Conservation (phyloP, 2,329 filamentous ascomycete genomes). For the Sporothrix pseudoabietina region DNA sequence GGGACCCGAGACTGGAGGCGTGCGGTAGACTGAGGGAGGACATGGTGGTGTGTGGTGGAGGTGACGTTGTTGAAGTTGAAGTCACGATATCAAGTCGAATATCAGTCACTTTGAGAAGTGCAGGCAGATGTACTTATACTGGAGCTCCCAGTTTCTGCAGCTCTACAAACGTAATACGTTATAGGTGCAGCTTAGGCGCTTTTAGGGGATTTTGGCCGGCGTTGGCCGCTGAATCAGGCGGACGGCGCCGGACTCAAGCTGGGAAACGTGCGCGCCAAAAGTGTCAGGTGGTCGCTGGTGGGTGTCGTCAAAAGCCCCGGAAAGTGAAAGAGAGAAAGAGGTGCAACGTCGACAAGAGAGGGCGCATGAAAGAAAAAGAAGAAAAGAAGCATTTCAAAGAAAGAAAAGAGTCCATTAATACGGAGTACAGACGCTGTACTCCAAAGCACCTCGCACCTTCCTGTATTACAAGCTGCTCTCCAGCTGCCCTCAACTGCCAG, state of each 20-base stretch:
- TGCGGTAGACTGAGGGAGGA: slow-evolving; percentile 54
- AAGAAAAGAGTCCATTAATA: neutral
- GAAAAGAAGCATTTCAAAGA: neutral
- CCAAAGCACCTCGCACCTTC: neutral
- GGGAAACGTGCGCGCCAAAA: neutral
- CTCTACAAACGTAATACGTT: too few relatives aligned
- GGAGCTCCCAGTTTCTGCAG: neutral
- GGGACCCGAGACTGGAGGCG: slow-evolving; percentile 57
- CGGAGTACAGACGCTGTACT: neutral
- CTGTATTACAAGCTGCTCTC: neutral
- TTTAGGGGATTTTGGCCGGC: slow-evolving; percentile 17
- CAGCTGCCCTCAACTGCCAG: neutral
- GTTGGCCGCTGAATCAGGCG: slow-evolving; percentile 30
- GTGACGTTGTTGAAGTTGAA: neutral
- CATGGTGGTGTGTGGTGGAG: slow-evolving; percentile 13
- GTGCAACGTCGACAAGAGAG: neutral
- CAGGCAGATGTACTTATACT: slow-evolving; percentile 3
- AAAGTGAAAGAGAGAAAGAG: neutral
- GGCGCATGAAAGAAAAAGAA: neutral
- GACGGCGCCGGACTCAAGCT: slow-evolving; percentile 25
- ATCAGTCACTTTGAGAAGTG: too few relatives aligned
- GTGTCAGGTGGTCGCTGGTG: neutral
- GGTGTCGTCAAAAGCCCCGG: neutral
- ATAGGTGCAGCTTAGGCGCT: neutral
- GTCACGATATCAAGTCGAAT: neutral